Evolutionary conservation across 768 basidiomycete species (phyloP).

Genomic region (Pleurotus sapidus): DNA sequence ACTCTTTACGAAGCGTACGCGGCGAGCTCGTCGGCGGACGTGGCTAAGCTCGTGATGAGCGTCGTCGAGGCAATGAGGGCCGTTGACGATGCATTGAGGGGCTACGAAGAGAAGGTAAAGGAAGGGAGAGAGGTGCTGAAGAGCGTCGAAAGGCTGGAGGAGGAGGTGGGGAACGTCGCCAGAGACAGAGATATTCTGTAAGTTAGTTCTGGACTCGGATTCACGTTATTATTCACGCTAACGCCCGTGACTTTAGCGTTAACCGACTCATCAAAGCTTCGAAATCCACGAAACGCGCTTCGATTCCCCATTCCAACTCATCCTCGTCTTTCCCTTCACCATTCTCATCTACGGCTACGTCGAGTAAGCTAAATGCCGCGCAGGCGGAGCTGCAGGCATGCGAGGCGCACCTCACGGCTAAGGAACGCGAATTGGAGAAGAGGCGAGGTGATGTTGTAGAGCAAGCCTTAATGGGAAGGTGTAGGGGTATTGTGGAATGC

Average conservation of each 20-base stretch:
- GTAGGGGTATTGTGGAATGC: conserved; percentile 65
- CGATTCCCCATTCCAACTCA: conserved; percentile 38
- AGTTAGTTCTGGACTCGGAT: conserved; percentile 22
- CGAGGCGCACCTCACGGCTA: conserved; percentile 66
- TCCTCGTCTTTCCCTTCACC: conserved; percentile 37
- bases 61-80: conserved; percentile 57
- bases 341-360: conserved; percentile 21
- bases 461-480: conserved; percentile 61
- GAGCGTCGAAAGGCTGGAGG: conserved; percentile 63
- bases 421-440: conserved; percentile 61
- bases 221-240: not conserved
- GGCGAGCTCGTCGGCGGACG: conserved; percentile 55
- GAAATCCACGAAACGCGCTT: conserved; percentile 42
- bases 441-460: conserved; percentile 53
- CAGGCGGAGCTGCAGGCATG: conserved; percentile 83
- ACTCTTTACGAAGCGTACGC: conserved; percentile 74
- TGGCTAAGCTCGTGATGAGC: conserved; percentile 50
- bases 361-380: conserved; percentile 59
- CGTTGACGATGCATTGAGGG: conserved; percentile 66
- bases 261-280: conserved; percentile 79
- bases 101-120: conserved; percentile 60
- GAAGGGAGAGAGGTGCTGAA: conserved; percentile 62
- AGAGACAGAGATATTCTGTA: conserved; percentile 83
- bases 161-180: conserved; percentile 67
- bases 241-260: conserved; percentile 41